These are phyloP conservation scores for Ascochyta rabiei DNA, from an alignment of 2,329 filamentous ascomycete genomes.

Conservation along the genomic window DNA sequence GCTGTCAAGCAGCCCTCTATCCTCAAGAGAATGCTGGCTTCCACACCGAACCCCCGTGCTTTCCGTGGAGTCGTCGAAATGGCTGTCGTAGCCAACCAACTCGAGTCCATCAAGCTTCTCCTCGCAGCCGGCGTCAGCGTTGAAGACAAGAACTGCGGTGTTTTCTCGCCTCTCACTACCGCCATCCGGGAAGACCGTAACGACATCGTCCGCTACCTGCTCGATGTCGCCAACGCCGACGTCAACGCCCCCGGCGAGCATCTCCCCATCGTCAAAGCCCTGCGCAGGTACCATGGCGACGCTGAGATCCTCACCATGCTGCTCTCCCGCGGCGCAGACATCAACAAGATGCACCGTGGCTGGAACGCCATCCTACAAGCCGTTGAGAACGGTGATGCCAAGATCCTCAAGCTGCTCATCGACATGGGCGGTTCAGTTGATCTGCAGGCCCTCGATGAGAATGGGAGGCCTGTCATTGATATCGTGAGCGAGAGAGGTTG, in stretches of 20 bases:
- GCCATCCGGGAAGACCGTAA: conserved; percentile 68
- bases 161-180: conserved; percentile 72
- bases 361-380: conserved; percentile 46
- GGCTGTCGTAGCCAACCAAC: conserved; percentile 69
- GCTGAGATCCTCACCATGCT: conserved; percentile 67
- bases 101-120: conserved; percentile 70
- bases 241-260: conserved; percentile 73
- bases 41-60: conserved; percentile 63
- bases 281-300: conserved; percentile 65
- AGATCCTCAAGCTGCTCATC: conserved; percentile 42
- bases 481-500: conserved; percentile 45
- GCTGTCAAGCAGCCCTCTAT: conserved; percentile 67
- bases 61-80: conserved; percentile 72
- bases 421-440: conserved; percentile 44
- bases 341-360: conserved; percentile 60
- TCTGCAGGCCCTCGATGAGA: conserved; percentile 39
- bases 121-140: conserved; percentile 69
- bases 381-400: conserved; percentile 44
- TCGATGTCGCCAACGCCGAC: conserved; percentile 67
- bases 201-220: conserved; percentile 66
- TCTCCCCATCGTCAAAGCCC: conserved; percentile 71
- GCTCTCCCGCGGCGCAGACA: conserved; percentile 67
- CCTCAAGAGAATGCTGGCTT: conserved; percentile 62
- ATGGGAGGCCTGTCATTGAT: conserved; percentile 38
- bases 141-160: conserved; percentile 74